phyloP scores from a whole-genome alignment of 768 basidiomycete genomes.

The Rhizopogon vesiculosus region DNA sequence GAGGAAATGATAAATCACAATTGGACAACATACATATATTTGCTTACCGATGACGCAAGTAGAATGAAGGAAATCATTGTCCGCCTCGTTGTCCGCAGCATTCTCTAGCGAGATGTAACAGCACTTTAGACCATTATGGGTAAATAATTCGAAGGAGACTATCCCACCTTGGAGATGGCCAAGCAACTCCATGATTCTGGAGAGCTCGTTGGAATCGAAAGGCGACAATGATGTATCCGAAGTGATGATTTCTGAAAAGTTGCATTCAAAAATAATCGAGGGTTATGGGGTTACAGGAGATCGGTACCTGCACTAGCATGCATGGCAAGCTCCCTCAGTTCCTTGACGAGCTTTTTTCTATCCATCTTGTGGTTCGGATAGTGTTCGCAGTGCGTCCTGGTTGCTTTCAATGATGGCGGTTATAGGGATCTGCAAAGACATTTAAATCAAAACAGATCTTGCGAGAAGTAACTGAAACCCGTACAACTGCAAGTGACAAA shows the following conservation, averaged over 20 bases:
- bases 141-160: neutral
- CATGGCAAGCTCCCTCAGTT: neutral
- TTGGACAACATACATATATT: neutral
- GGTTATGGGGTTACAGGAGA: neutral
- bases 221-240: conserved; percentile 4
- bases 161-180: conserved; percentile 1
- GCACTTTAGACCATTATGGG: neutral
- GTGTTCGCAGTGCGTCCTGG: conserved; percentile 6
- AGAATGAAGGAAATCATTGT: conserved; percentile 1
- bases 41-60: conserved; percentile 4
- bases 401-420: neutral
- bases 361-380: neutral
- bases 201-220: conserved; percentile 3
- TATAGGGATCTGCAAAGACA: neutral
- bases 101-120: neutral
- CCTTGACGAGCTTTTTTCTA: neutral
- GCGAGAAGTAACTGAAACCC: neutral
- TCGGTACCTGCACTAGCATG: conserved; percentile 18
- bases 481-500: neutral
- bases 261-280: neutral
- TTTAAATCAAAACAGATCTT: neutral
- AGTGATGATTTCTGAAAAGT: conserved; percentile 2
- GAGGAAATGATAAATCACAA: neutral
- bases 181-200: conserved; percentile 2
- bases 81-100: neutral